These are phyloP conservation scores for Monilinia polystroma DNA, from an alignment of 2,329 filamentous ascomycete genomes.

Conservation along the genomic window DNA sequence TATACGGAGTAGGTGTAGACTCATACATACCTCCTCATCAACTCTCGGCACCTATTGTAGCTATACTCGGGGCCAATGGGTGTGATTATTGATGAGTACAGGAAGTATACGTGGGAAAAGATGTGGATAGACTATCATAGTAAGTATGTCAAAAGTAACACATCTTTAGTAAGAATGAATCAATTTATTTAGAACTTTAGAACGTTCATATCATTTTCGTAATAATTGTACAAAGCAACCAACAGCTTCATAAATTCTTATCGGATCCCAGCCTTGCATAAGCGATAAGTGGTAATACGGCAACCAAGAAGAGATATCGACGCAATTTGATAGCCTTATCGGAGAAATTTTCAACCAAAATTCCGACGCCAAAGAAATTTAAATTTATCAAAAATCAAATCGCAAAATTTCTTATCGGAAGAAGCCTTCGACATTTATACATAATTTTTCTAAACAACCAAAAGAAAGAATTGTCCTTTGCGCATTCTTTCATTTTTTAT, in stretches of 20 bases:
- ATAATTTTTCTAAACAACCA: conserved; percentile 6
- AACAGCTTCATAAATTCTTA: conserved; percentile 12
- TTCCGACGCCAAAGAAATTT: conserved; percentile 24
- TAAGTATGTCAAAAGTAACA: too few relatives aligned
- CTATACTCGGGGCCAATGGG: too few relatives aligned
- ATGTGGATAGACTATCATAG: too few relatives aligned
- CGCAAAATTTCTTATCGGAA: conserved; percentile 22
- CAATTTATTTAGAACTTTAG: too few relatives aligned
- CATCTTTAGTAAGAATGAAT: too few relatives aligned
- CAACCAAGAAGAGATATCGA: too few relatives aligned
- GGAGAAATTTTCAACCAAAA: not conserved
- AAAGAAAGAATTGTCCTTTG: conserved; percentile 15
- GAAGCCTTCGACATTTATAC: conserved; percentile 8
- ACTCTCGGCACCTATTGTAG: too few relatives aligned
- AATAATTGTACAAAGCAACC: too few relatives aligned
- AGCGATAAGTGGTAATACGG: conserved; percentile 9
- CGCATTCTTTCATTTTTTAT: conserved; percentile 5
- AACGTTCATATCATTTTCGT: too few relatives aligned
- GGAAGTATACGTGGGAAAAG: not conserved
- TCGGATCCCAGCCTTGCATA: conserved; percentile 13
- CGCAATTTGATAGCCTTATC: conserved; percentile 5
- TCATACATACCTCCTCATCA: too few relatives aligned
- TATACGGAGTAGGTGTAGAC: too few relatives aligned
- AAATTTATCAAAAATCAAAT: conserved; percentile 21
- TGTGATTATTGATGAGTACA: too few relatives aligned